These are phyloP conservation scores for Rhodomyrtus psidioides DNA, from an alignment of 441 rosid species.

Conservation along the genomic window DNA sequence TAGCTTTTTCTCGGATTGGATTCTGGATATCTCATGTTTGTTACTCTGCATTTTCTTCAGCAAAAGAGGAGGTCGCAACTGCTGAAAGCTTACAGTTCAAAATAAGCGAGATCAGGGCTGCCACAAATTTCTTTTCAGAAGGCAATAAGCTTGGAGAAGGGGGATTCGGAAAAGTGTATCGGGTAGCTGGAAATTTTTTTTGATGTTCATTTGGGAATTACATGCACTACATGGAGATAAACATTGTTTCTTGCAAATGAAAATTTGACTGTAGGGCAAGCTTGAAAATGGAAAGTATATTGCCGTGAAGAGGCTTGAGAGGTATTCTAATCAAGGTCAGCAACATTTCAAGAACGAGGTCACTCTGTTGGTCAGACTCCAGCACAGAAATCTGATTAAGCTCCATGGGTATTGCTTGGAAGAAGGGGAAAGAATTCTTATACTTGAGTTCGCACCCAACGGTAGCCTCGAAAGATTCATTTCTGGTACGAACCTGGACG, in stretches of 20 bases:
- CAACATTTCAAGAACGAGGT: neutral
- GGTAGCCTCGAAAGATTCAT: neutral
- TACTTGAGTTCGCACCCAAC: neutral
- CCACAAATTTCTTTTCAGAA: neutral
- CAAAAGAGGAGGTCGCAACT: neutral
- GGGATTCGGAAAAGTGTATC: neutral
- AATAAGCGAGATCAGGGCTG: neutral
- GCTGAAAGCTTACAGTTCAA: neutral
- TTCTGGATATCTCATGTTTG: neutral
- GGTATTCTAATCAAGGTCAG: neutral
- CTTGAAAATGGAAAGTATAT: neutral
- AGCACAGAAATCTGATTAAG: neutral
- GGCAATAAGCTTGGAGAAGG: neutral
- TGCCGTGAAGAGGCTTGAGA: neutral
- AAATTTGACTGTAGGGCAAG: neutral
- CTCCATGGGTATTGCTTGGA: neutral
- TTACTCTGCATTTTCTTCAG: neutral
- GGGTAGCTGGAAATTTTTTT: neutral
- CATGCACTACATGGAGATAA: neutral
- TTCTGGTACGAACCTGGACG: neutral
- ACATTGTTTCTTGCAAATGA: neutral
- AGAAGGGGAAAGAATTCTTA: neutral
- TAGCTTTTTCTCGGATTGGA: accelerated
- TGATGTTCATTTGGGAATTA: neutral
- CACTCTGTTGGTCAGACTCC: neutral